Conservation (phyloP, 495 filamentous ascomycete genomes). For the Staphylotrichum longicolle region DNA sequence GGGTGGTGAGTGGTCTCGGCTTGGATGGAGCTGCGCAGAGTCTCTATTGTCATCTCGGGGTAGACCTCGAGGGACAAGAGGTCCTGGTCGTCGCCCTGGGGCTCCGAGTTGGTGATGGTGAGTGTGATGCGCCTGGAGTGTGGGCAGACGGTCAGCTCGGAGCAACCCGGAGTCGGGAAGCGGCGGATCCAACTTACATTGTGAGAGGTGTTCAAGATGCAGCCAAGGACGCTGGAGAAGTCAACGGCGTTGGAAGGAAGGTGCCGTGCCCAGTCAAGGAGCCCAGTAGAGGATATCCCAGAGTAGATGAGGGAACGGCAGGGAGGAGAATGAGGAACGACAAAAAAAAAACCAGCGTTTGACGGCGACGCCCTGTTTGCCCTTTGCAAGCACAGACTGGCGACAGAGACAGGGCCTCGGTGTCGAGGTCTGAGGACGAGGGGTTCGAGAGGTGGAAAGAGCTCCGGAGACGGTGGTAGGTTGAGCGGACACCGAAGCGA, state of each 20-base stretch:
- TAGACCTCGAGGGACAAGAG: conserved; percentile 82
- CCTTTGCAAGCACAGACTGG: conserved; percentile 2
- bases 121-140: conserved; percentile 33
- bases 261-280: neutral
- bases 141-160: neutral
- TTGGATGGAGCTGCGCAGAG: conserved; percentile 79
- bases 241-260: no score
- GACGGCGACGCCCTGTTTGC: conserved; percentile 5
- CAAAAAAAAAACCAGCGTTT: conserved; percentile 7
- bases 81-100: conserved; percentile 64
- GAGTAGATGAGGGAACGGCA: neutral
- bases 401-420: conserved; percentile 3
- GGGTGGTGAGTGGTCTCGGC: conserved; percentile 54
- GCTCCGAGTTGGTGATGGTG: conserved; percentile 79
- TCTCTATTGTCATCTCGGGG: conserved; percentile 77
- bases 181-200: conserved; percentile 11
- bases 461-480: conserved; percentile 2
- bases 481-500: conserved; percentile 14
- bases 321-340: neutral
- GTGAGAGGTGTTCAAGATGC: neutral
- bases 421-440: conserved; percentile 7
- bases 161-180: neutral
- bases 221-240: neutral
- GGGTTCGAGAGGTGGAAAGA: conserved; percentile 10
- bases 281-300: no score